phyloP scores from a whole-genome alignment of 1,284 basidiomycete species.

The Coniferiporia sulphurascens region DNA sequence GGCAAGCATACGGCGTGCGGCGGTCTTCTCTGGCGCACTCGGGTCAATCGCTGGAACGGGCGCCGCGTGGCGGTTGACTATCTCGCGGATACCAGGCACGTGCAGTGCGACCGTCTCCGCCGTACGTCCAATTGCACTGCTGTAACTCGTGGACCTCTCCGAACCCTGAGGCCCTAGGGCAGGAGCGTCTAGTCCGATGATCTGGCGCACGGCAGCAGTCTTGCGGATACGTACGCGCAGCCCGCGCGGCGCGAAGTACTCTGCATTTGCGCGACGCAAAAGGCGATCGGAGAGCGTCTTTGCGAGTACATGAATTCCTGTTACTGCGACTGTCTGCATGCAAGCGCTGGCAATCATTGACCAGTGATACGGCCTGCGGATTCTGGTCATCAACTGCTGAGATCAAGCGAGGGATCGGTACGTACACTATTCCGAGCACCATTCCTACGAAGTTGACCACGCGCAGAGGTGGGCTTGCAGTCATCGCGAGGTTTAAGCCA shows the following conservation, averaged over 20 bases:
- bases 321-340: conserved; percentile 18
- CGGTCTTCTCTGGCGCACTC: not conserved
- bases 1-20: not conserved
- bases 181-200: conserved; percentile 12
- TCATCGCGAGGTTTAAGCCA: conserved; percentile 17
- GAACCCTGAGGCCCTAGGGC: not conserved
- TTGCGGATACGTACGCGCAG: conserved; percentile 20
- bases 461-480: conserved; percentile 20
- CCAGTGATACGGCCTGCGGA: conserved; percentile 17
- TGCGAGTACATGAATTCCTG: conserved; percentile 17
- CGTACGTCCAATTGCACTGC: not conserved
- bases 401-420: not conserved
- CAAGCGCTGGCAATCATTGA: conserved; percentile 13
- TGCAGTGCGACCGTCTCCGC: not conserved
- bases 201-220: conserved; percentile 19
- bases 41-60: not conserved
- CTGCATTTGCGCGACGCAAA: conserved; percentile 19
- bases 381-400: not conserved
- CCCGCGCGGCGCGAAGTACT: conserved; percentile 21
- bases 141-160: not conserved
- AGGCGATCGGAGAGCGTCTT: conserved; percentile 22
- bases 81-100: not conserved
- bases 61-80: not conserved
- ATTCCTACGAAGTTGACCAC: conserved; percentile 19
- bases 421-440: conserved; percentile 21